A percentile compares a stretch with the other conserved stretches of the same genome.
phyloP scores from a whole-genome alignment of 2,329 filamentous ascomycete genomes.

The Lecanicillium sp. region DNA sequence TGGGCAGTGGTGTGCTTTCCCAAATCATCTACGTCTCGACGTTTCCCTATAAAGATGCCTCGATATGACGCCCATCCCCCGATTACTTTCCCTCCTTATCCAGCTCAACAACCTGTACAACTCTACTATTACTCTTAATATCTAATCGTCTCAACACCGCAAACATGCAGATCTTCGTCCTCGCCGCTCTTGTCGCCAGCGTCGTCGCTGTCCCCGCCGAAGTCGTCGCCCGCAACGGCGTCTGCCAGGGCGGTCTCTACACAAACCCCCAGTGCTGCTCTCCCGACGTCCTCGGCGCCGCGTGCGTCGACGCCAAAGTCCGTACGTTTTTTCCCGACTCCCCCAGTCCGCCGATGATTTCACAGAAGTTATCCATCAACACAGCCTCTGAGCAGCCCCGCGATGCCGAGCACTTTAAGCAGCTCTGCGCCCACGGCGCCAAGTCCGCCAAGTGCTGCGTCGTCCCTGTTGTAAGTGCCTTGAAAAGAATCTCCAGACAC shows the following conservation, averaged over 20 bases:
- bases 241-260: constrained; percentile 19
- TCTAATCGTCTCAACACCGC: background rate
- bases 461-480: constrained; percentile 33
- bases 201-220: background rate
- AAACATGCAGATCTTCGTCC: constrained; percentile 1
- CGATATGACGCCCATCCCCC: too few relatives aligned
- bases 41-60: too few relatives aligned
- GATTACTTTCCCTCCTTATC: background rate
- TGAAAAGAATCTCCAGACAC: too few relatives aligned
- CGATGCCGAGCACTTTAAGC: background rate
- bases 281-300: constrained; percentile 41
- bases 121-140: background rate
- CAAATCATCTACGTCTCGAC: too few relatives aligned
- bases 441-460: constrained; percentile 48
- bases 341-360: too few relatives aligned
- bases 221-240: background rate
- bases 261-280: constrained; percentile 40
- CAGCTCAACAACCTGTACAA: background rate
- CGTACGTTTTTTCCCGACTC: constrained; percentile 10
- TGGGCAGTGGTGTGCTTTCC: too few relatives aligned
- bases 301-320: constrained; percentile 36
- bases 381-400: background rate
- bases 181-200: background rate
- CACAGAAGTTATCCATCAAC: too few relatives aligned
- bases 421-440: constrained; percentile 36